These are phyloP conservation scores for Blastobotrys attinorum DNA, from an alignment of 805 yeast species.

Conservation along the genomic window DNA sequence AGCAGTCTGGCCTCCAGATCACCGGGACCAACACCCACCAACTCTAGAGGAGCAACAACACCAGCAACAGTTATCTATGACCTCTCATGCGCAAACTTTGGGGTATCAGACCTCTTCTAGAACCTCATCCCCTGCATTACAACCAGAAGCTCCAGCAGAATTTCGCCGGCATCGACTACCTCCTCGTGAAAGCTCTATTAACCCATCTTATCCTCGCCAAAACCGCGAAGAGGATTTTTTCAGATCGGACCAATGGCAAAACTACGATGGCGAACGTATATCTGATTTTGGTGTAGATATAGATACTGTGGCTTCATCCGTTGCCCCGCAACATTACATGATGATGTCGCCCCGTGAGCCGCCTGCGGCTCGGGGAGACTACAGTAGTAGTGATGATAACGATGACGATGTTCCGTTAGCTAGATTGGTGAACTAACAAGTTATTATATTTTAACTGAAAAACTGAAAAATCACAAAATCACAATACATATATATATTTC, in stretches of 20 bases:
- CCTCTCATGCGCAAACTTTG: neutral
- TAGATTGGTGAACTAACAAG: neutral
- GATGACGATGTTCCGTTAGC: slow-evolving; percentile 11
- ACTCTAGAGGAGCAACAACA: neutral
- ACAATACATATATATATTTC: neutral
- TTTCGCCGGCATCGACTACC: neutral
- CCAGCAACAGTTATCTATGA: neutral
- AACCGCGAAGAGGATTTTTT: slow-evolving; percentile 24
- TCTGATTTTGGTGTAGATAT: slow-evolving; percentile 82
- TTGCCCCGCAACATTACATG: neutral
- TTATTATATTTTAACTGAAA: neutral
- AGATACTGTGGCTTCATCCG: slow-evolving; percentile 8
- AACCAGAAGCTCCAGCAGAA: neutral
- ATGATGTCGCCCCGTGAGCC: neutral
- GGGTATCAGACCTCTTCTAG: neutral
- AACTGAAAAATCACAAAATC: neutral
- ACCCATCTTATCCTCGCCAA: slow-evolving; percentile 21
- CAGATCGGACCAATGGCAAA: slow-evolving; percentile 52
- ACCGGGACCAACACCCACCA: slow-evolving; percentile 39
- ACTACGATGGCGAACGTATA: slow-evolving; percentile 75
- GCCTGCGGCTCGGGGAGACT: neutral
- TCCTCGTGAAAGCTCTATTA: too few relatives aligned
- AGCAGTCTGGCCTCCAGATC: slow-evolving; percentile 94
- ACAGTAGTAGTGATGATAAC: slow-evolving; percentile 1
- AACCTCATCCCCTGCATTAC: neutral